phyloP scores from a whole-genome alignment of 1,284 basidiomycete genomes.

The Porodaedalea pini region DNA sequence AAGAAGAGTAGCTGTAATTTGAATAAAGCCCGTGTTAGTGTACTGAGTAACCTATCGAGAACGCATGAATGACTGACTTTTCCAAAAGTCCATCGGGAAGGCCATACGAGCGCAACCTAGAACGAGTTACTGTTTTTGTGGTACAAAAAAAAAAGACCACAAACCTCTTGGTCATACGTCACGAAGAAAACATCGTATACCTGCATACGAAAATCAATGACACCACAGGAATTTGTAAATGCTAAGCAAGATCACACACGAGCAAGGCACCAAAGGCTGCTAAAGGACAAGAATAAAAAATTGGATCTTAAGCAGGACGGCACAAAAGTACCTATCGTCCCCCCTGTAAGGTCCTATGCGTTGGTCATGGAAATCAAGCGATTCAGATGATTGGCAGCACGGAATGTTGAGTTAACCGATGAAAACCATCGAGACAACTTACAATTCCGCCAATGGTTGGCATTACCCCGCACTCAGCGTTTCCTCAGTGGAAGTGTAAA shows the following conservation, averaged over 20 bases:
- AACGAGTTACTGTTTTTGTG: not conserved
- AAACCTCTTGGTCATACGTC: conserved; percentile 13
- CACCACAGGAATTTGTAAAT: not conserved
- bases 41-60: not conserved
- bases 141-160: not conserved
- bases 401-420: not conserved
- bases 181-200: conserved; percentile 18
- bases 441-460: conserved; percentile 15
- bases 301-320: not conserved
- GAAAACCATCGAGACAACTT: not conserved
- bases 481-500: not conserved
- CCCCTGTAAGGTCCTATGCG: conserved; percentile 9
- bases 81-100: conserved; percentile 12
- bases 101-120: conserved; percentile 14
- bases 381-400: not conserved
- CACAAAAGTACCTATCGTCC: conserved; percentile 9
- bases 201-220: not conserved
- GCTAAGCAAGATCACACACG: not conserved
- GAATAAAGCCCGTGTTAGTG: not conserved
- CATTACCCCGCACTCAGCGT: not conserved
- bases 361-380: not conserved
- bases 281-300: not conserved
- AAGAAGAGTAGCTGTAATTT: conserved; percentile 11
- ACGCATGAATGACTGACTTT: not conserved
- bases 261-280: conserved; percentile 17